Percentiles rank a stretch among this genome's conserved stretches.
Conservation (phyloP, 805 yeast genomes). For the Zygosaccharomyces kombuchaensis region DNA sequence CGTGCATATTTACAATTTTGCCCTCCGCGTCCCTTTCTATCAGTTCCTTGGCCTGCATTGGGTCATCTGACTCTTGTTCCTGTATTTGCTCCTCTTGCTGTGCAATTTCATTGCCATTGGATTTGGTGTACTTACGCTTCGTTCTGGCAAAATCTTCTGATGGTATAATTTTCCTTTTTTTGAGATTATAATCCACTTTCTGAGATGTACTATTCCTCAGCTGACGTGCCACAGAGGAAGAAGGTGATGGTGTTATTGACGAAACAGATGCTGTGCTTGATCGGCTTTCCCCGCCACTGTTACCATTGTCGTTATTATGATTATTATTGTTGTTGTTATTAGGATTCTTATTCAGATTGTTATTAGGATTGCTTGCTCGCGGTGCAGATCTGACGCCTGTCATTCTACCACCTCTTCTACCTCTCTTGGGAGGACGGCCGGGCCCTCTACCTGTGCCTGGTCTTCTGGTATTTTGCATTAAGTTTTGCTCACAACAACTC, state of each 20-base stretch:
- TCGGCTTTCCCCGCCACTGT: constrained; percentile 9
- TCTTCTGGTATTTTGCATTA: constrained; percentile 74
- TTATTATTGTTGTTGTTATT: constrained; percentile 1
- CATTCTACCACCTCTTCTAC: constrained; percentile 3
- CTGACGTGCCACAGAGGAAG: constrained; percentile 14
- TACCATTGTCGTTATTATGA: constrained; percentile 1
- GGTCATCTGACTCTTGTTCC: neutral
- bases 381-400: neutral
- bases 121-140: constrained; percentile 6
- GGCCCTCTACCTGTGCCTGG: constrained; percentile 78
- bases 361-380: neutral
- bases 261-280: constrained; percentile 8
- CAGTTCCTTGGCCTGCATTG: constrained; percentile 3
- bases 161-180: constrained; percentile 30
- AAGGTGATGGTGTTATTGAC: constrained; percentile 8
- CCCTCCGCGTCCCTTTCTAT: constrained; percentile 22
- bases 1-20: constrained; percentile 35
- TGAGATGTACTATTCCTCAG: constrained; percentile 30
- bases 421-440: constrained; percentile 6
- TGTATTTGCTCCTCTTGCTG: constrained; percentile 1
- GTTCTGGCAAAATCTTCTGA: constrained; percentile 18
- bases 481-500: constrained; percentile 48
- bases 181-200: constrained; percentile 34
- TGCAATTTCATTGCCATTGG: neutral
- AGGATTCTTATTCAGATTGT: constrained; percentile 1